Base-by-base conservation (phyloP, 148 eudicot genomes). In the Rheum nobile region DNA sequence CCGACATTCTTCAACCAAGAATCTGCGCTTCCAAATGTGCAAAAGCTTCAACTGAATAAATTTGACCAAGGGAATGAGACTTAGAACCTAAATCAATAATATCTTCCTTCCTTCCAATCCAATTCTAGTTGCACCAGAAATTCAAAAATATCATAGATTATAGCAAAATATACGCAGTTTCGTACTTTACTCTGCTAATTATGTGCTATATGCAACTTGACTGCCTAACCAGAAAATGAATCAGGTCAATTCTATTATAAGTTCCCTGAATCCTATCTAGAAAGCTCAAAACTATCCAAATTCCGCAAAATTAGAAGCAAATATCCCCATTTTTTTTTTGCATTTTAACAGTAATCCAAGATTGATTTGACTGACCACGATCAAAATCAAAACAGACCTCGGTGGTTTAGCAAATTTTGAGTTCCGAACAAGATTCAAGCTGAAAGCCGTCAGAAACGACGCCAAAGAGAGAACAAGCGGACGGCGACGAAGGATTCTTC, bases 1-100 rank as follows among this genome's bases (percentile, higher is more conserved):
- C 77, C 31, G 86, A 70, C 82, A 85, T 77, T 68, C 73, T 78
- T 75, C 65, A 67, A 31, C 9, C 44, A 69, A 29, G 28, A 69
- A 69, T 41, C 72, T 35, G 26, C 8, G 22, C 71, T 69, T 19
- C 47, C 43, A 61, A 61, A 28, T 61, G 67, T 28, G 29, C 34
- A 59, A 14, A 47, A 22, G 9, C 28, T 22, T 54, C 63, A 22
- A 54, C 63, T 54, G 29, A 54, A 21, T 2, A 24, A 54, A 54
- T 21, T 21, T 24, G 1, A 54, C 29, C 2, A 54, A 54, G 1
- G 14, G 12, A 12, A 54, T 54, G 28, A 54, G 7, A 8, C 11
- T 52, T 52, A 46, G 24, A n/a, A 52, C 19, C 10, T 24, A 52
- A 52, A 52, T 21, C 57, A 52, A 52, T 52, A n/a, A n/a, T 54